Evolutionary conservation across 1,284 basidiomycete genomes (phyloP), one percentile per base, ranked within the genome.

Genomic region (Austroboletus olivaceoglutinosus): DNA sequence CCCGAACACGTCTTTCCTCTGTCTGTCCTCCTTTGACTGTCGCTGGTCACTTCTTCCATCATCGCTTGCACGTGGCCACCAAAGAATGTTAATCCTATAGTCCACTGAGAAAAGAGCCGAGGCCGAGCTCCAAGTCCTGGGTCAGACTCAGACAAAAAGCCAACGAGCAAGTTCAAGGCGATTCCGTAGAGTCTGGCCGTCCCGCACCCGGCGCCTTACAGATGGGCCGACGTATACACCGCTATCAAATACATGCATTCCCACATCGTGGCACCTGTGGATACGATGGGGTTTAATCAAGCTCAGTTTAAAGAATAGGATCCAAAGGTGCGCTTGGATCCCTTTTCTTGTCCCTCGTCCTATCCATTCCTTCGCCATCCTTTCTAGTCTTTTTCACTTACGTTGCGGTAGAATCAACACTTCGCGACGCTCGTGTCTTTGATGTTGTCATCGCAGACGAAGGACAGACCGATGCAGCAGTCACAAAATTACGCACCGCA

Each of bases 371-470:
- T 16, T 13, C 8, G 7, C 33, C 5, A 9, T 34, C 12, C 29
- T 12, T n/a, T n/a, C n/a, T n/a, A n/a, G n/a, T n/a, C n/a, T n/a
- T n/a, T n/a, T n/a, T n/a, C n/a, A n/a, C n/a, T n/a, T n/a, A n/a
- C n/a, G n/a, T n/a, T n/a, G n/a, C n/a, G n/a, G n/a, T n/a, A n/a
- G n/a, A n/a, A n/a, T 30, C 29, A 30, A 30, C 29, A 30, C n/a
- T 89, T 94, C 51, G 80, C 91, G 5, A 92, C 89, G 4, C 83
- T 98, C 22, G 82, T 99, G 10, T 93, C 93, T 3, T 78, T 99
- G 47, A 98, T 98, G 92, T 81, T 99, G 5, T 94, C 91, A 13
- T 92, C 92, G 1, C 94, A 97, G 69, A 98, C 96, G 3, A 98
- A 96, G 68, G 92, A 96, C 65, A 85, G 13, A 96, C 91, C 0